Base-by-base conservation (phyloP, 257 asterid species). In the Verbena officinalis region DNA sequence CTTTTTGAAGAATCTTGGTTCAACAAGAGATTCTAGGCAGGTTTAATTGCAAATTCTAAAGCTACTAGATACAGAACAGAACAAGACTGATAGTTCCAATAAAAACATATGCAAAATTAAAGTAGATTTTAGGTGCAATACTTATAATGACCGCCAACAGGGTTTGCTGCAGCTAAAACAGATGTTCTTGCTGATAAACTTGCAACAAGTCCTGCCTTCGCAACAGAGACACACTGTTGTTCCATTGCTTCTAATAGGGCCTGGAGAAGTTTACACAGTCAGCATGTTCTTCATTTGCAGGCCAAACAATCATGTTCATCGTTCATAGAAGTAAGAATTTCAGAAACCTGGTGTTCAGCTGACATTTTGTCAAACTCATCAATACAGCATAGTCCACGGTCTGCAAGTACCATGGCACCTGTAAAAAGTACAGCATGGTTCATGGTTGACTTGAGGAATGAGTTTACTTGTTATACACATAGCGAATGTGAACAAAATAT, bases 361-460 rank as follows among this genome's bases (percentile, higher is more conserved):
- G 97, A 81, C 99, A 93, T 78, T 83, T 93, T 93, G 76, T 93
- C 99, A 77, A 93, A 93, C 84, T 93, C 99, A 23, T 93, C 99
- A 70, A 93, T 93, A 75, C 99, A 90, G 79, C 99, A 93, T 61
- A 93, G 73, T 51, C 99, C 97, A 68, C 95, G 80, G 81, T 93
- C 99, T 12, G 99, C 97, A 70, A 90, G 95, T 77, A 93, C 99
- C 99, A 93, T 93, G 31, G 99, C 99, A 64, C 99, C 97, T 93
- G 64, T 64, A 68, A 73, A 75, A 64, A 30, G 64, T 57, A 55
- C 16, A 61, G 22, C 16, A 48, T 42, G 20, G 52, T 60, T 61
- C 16, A 48, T 42, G 20, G 52, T 60, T 61, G 43, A 36, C 30
- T 64, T 72, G 53, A 62, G 67, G 57, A 71, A 61, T 42, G 40